Base-by-base conservation (phyloP, 768 basidiomycete genomes). In the Dacryopinax spathularia region DNA sequence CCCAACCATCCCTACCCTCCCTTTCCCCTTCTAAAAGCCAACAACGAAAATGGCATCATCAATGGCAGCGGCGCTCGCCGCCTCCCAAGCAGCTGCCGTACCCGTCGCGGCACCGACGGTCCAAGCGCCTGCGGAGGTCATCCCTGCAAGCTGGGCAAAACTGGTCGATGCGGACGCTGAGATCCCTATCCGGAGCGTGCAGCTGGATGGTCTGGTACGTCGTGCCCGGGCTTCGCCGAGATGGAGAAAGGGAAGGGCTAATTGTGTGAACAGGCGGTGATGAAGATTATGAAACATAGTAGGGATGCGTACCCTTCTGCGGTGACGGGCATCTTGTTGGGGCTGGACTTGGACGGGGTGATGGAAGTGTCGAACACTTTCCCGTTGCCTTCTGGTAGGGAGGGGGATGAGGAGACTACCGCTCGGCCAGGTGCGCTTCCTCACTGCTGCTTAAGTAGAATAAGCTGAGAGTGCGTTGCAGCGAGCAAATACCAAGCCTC, bases 361-460 rank as follows among this genome's bases (percentile, higher is more conserved):
- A 82, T 95, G 61, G 92, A 96, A 77, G 82, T 96, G 65, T 90
- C 89, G 66, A 93, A 93, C 76, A 88, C 87, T 39, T 94, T 95
- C 73, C 83, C 91, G 27, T 76, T 93, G 72, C 89, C 88, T 60
- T 80, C 85, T 67, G 83, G 86, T 71, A 75, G 76, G 60, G 81
- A 77, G 56, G 89, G 90, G 61, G 90, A 91, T 18, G 89, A 89
- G 37, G 89, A 90, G 27, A 83, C 85, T n/a, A 73, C 81, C 80
- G 81, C 36, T 79, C 84, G 66, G 87, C 88, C 89, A 69, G 72
- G 86, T 74, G 7, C 2, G 44, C 43, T 7, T 33, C 36, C 15
- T 25, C 12, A n/a, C 25, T 22, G 15, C 0, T 10, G 18, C n/a
- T 39, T 6, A 37, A n/a, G 22, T 20, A 37, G 20, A 29, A 31